Base-by-base conservation (phyloP, 2,329 filamentous ascomycete species). In the Pochonia chlamydosporia region DNA sequence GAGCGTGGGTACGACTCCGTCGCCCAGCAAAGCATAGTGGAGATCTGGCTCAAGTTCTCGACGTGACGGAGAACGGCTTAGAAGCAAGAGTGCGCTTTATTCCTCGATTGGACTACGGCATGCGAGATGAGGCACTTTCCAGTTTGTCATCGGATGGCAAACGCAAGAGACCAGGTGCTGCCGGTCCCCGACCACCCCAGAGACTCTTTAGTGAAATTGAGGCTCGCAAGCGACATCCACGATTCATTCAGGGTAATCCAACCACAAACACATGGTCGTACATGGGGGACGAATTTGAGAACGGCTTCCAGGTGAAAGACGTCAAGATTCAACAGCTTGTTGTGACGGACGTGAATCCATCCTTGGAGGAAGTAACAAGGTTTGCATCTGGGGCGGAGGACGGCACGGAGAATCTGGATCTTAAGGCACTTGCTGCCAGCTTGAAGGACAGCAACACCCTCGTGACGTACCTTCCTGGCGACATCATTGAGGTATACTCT, bases 401-500 rank as follows among this genome's bases (percentile, higher is more conserved):
- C 63, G 93, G 93, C 16, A 91, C 89, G 0, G 90, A 96, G 58
- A 95, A 95, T 54, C 78, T 99, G 30, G 93, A 99, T 68, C 78
- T 99, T 37, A 87, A 91, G 59, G 90, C 92, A 1, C 76, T 99
- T 45, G 90, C 92, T 8, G 87, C 90, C 42, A 96, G 89, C 55
- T 74, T 97, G 46, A 96, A 95, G 63, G 87, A 89, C 49, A 87
- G 83, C 55, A 87, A 87, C 50, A 82, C 84, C 8, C 86, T 87
- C 51, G 85, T 91, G 28, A 85, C 87, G 3, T 99, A 96, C 60
- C 79, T 95, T 5, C 88, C 91, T 3, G 95, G 95, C 28, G 93
- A 99, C 63, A 83, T 91, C n/a, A 91, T 99, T 20, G 92, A 97
- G 66, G 89, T 99, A 37, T 97, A 91, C 65, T 84, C 91, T 48